Conservation (phyloP, 1,284 basidiomycete genomes). For the Tylopilus sp. region DNA sequence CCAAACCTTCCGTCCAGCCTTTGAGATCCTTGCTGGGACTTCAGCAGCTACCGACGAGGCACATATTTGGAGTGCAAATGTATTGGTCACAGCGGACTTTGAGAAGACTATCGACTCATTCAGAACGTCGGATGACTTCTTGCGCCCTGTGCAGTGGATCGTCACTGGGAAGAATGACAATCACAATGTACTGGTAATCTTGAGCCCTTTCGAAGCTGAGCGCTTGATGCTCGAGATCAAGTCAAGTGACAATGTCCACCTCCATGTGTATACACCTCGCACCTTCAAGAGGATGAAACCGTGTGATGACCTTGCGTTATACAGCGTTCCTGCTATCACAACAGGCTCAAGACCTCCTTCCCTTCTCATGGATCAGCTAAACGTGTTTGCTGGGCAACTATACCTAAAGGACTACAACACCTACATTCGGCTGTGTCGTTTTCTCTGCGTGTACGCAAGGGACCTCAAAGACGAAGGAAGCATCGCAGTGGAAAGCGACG, state of each 20-base stretch:
- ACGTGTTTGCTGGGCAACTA: conserved; percentile 51
- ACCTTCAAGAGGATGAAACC: conserved; percentile 46
- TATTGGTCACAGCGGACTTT: conserved; percentile 45
- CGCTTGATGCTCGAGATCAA: conserved; percentile 49
- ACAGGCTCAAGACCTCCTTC: conserved; percentile 24
- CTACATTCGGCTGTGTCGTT: conserved; percentile 48
- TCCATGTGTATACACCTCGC: conserved; percentile 58
- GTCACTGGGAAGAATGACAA: conserved; percentile 31
- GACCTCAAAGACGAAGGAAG: conserved; percentile 17
- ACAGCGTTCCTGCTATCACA: conserved; percentile 43
- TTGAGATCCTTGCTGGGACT: conserved; percentile 18
- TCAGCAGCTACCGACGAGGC: conserved; percentile 5
- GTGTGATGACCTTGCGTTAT: conserved; percentile 51
- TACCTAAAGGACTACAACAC: conserved; percentile 39
- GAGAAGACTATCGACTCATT: background rate
- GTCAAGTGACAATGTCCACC: conserved; percentile 41
- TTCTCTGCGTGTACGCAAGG: conserved; percentile 49
- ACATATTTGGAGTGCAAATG: conserved; percentile 24
- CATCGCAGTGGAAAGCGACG: conserved; percentile 41
- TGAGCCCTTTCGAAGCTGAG: conserved; percentile 60
- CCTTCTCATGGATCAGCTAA: conserved; percentile 46
- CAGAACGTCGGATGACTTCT: conserved; percentile 38
- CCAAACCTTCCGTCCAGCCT: conserved; percentile 7
- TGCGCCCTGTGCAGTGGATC: conserved; percentile 58
- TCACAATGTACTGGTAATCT: conserved; percentile 40